Base-by-base conservation (phyloP, 1,284 basidiomycete genomes). In the Irpex sp. region DNA sequence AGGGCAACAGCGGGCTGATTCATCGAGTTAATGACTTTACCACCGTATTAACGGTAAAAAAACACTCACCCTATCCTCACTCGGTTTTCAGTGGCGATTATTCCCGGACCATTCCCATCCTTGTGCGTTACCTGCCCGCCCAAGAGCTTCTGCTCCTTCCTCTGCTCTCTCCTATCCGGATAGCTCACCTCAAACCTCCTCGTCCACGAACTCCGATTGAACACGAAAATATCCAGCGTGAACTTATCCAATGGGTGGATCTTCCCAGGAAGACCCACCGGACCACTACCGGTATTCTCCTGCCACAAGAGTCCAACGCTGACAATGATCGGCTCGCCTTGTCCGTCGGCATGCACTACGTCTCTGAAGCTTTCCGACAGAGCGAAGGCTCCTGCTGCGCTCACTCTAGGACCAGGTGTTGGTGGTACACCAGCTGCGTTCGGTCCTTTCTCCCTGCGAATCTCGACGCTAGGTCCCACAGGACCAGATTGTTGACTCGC, bases 211-310 rank as follows among this genome's bases (percentile, higher is more conserved):
- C 87, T 89, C 73, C 89, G 88, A 72, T 96, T 96, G 72, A 91
- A 93, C 58, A 96, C 91, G 70, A 96, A 96, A 4, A 96, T 89
- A 69, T 96, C 93, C 66, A 96, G 75, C 49, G 86, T 88, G 74
- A 96, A 96, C 58, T 84, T 81, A 67, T 93, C 87, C 40, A 92
- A 78, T 3, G 90, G 87, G 65, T 84, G 85, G 68, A 95, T 87
- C 75, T 77, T 80, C 19, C 64, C 66, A 21, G 72, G 71, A n/a
- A 75, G 76, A 55, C 74, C 65, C 48, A 55, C 65, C 69, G 49
- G 61, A 57, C 61, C 59, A 63, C 60, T 60, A 62, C 64, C 38
- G 65, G 64, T 60, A 70, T 65, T 58, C 52, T 62, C 64, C 61
- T 59, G 63, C 67, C 64, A 76, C 21, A 91, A 75, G 26, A 94